Evolutionary conservation across 768 basidiomycete species (phyloP).

Genomic region (Pleurotus tuber-regium): DNA sequence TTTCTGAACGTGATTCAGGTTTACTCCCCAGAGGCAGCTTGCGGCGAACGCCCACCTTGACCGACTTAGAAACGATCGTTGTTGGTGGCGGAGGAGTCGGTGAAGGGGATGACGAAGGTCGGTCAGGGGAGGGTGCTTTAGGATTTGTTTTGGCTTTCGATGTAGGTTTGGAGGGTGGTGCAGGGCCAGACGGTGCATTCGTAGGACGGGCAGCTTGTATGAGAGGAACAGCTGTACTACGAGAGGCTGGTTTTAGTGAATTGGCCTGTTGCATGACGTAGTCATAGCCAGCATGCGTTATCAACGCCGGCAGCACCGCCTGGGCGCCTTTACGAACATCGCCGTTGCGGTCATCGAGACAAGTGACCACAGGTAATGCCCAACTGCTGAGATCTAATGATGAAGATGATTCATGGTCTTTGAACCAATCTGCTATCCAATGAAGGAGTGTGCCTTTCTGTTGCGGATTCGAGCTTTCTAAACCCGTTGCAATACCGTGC

Average conservation of each 20-base stretch:
- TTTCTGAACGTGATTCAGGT: conserved; percentile 48
- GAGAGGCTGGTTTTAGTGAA: conserved; percentile 89
- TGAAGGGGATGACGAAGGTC: conserved; percentile 41
- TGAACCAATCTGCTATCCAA: conserved; percentile 83
- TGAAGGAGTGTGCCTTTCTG: conserved; percentile 76
- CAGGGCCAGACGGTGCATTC: conserved; percentile 24
- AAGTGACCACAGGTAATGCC: conserved; percentile 62
- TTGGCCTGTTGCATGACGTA: conserved; percentile 84
- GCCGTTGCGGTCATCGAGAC: conserved; percentile 85
- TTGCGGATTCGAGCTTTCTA: conserved; percentile 86
- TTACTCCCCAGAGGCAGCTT: conserved; percentile 64
- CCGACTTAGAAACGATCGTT: no score
- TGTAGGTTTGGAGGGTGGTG: conserved; percentile 23
- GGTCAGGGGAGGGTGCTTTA: conserved; percentile 27
- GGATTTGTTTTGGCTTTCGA: conserved; percentile 15
- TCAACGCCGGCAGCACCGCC: conserved; percentile 72
- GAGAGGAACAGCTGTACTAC: conserved; percentile 76
- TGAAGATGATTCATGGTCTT: conserved; percentile 52
- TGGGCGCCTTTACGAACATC: conserved; percentile 94
- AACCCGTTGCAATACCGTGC: conserved; percentile 68
- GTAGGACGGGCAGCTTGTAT: conserved; percentile 79
- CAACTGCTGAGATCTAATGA: conserved; percentile 70
- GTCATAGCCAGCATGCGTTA: conserved; percentile 76
- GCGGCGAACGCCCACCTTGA: conserved; percentile 67
- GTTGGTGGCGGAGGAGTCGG: conserved; percentile 40